Evolutionary conservation across 306 rosid genomes (phyloP).

Genomic region (Betula pendula): DNA sequence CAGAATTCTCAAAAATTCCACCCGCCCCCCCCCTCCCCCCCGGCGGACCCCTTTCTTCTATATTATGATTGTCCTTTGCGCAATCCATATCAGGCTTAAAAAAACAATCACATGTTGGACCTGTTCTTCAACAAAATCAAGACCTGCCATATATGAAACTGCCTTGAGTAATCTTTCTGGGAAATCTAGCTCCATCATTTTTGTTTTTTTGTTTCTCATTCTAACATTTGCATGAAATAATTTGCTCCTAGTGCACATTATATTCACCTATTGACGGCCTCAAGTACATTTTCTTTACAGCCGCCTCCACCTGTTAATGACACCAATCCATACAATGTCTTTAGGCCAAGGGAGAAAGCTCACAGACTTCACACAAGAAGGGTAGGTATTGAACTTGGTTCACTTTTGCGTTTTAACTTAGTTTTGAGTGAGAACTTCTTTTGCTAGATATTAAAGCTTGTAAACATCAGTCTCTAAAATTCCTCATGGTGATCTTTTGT

Average conservation of each 20-base stretch:
- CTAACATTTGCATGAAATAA: constrained; percentile 10
- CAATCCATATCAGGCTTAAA: neutral
- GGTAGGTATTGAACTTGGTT: constrained; percentile 49
- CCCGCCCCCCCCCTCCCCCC: neutral
- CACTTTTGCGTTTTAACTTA: constrained; percentile 24
- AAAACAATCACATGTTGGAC: neutral
- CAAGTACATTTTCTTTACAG: constrained; percentile 49
- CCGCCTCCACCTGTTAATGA: constrained; percentile 98
- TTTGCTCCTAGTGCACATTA: neutral
- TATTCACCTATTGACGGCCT: constrained; percentile 34
- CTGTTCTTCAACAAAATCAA: neutral
- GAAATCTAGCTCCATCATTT: neutral
- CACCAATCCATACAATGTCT: constrained; percentile 97
- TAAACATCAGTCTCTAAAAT: neutral
- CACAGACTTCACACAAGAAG: constrained; percentile 98
- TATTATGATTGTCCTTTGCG: neutral
- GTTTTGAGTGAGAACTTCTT: constrained; percentile 31
- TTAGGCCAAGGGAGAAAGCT: constrained; percentile 97
- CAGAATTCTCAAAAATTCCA: neutral
- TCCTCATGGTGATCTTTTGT: constrained; percentile 22
- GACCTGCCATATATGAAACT: neutral
- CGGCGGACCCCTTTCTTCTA: too few species aligned
- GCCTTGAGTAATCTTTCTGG: neutral
- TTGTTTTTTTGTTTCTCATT: neutral
- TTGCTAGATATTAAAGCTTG: constrained; percentile 6